Base-by-base conservation (phyloP, 1,139 yeast genomes). In the Candida sp. region DNA sequence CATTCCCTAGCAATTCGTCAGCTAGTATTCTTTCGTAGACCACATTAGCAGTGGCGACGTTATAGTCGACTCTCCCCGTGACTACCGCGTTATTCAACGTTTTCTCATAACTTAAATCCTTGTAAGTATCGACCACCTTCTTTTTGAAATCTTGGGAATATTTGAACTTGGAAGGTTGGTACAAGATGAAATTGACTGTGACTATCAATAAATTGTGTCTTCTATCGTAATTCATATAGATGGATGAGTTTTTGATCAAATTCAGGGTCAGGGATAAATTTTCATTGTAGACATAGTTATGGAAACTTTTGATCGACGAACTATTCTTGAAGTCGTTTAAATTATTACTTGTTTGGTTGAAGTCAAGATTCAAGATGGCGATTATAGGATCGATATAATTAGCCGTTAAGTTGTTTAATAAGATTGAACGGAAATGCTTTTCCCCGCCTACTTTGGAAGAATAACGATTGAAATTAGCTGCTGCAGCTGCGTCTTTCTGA, bases 361-460 rank as follows among this genome's bases (percentile, higher is more conserved):
- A 70, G 38, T 63, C 64, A 35, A 63, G 54, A 19, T 61, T 63
- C 43, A 61, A 48, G 40, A 70, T 53, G 34, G 74, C 75, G 48
- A 71, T 60, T 38, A 71, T 60, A 35, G 76, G 76, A 45, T 72
- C 75, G 36, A 72, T 52, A 49, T 64, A 73, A 39, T 71, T 64
- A 40, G 64, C 63, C 43, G 60, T 61, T 45, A 73, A 61, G 47
- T 67, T 65, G 39, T 63, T 68, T 51, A 69, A 57, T 35, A 73
- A 54, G 46, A 65, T 59, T 41, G 64, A 64, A 36, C 75, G 62
- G 46, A 64, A 63, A 53, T 70, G 74, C 41, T 61, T 59, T 48
- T 72, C 78, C 42, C 53, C 57, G 27, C 39, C 39, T 4, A 37
- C 11, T 29, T 37, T 37, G 11, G 23, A 8, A 8, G 39, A 27